Percentiles rank a stretch among this genome's conserved stretches.
These are phyloP conservation scores for Saccharomyces hybrid DNA, from an alignment of 1,139 yeast species.

Conservation along the genomic window DNA sequence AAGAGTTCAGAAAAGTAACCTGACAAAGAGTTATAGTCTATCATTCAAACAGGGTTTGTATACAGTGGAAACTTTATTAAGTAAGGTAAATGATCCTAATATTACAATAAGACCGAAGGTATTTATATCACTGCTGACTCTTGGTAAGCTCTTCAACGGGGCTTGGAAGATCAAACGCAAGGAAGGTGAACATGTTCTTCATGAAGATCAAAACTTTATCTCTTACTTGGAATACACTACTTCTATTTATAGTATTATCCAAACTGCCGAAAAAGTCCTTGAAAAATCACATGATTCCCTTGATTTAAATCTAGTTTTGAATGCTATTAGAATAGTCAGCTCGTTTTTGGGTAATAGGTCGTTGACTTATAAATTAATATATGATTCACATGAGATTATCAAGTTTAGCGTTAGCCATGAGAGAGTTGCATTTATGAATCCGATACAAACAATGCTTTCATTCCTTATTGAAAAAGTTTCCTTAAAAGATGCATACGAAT, in stretches of 20 bases:
- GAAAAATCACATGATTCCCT: slow-evolving; percentile 20
- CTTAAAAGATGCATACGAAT: slow-evolving; percentile 17
- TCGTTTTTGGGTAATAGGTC: slow-evolving; percentile 25
- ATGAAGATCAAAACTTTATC: slow-evolving; percentile 45
- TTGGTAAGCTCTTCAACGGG: slow-evolving; percentile 49
- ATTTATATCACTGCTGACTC: slow-evolving; percentile 35
- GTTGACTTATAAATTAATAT: slow-evolving; percentile 20
- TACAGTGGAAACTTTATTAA: slow-evolving; percentile 40
- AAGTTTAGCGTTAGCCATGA: slow-evolving; percentile 42
- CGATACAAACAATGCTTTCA: slow-evolving; percentile 44
- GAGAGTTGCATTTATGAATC: slow-evolving; percentile 50
- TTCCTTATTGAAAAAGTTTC: slow-evolving; percentile 27
- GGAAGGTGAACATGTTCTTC: slow-evolving; percentile 60
- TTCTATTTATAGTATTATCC: slow-evolving; percentile 41
- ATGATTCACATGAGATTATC: slow-evolving; percentile 24
- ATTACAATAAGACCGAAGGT: slow-evolving; percentile 31
- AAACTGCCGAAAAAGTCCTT: slow-evolving; percentile 37
- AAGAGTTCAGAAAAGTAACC: slow-evolving; percentile 50
- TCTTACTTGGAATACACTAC: slow-evolving; percentile 43
- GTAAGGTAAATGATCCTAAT: slow-evolving; percentile 31
- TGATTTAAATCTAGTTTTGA: slow-evolving; percentile 18
- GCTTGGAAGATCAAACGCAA: slow-evolving; percentile 49
- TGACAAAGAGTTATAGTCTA: slow-evolving; percentile 67
- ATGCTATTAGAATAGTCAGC: slow-evolving; percentile 36
- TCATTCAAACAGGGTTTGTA: slow-evolving; percentile 55